Conservation (phyloP, 2,329 filamentous ascomycete species). For the Blastomyces parvus region DNA sequence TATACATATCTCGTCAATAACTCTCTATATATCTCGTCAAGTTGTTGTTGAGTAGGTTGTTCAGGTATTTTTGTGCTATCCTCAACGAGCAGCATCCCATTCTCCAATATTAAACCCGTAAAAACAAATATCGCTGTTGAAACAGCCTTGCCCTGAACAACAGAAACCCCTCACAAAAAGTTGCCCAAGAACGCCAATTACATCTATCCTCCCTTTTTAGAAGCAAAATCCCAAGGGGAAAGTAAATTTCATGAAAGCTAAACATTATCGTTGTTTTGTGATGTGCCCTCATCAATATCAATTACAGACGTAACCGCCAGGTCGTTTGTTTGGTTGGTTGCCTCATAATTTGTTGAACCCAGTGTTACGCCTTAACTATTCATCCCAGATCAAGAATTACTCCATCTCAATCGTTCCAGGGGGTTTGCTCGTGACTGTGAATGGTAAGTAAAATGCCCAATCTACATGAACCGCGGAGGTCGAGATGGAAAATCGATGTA, state of each 20-base stretch:
- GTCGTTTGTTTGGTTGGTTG: not conserved
- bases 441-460: not conserved
- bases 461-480: not conserved
- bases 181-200: not conserved
- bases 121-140: not conserved
- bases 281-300: not conserved
- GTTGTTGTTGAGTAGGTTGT: not conserved
- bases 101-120: not conserved
- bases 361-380: not conserved
- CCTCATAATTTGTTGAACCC: not conserved
- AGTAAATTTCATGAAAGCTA: not conserved
- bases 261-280: not conserved
- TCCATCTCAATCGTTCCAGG: conserved; percentile 67
- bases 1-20: not conserved
- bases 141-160: not conserved
- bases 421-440: conserved; percentile 48
- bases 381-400: conserved; percentile 28
- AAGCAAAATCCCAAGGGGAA: not conserved
- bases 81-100: not conserved
- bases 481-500: not conserved
- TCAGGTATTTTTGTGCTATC: not conserved
- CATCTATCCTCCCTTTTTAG: not conserved
- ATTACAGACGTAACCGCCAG: not conserved
- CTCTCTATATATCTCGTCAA: not conserved
- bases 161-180: not conserved